Evolutionary conservation across 768 basidiomycete species (phyloP).

Genomic region (Boletellus ananas): DNA sequence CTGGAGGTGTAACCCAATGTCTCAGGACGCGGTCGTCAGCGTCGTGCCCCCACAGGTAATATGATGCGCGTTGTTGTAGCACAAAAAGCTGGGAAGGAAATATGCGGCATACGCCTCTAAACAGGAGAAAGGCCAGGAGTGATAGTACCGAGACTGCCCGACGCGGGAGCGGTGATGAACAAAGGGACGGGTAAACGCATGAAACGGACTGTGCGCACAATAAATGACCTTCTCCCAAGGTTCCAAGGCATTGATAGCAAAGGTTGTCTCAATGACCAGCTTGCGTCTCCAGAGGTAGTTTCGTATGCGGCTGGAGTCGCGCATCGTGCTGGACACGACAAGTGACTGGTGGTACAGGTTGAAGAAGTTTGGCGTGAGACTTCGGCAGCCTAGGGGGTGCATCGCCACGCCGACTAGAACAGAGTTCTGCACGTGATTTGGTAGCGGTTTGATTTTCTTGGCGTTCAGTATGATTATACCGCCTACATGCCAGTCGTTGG

Average conservation of each 20-base stretch:
- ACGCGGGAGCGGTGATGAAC: background rate
- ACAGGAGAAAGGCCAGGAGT: constrained; percentile 41
- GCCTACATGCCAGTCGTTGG: no score
- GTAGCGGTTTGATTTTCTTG: no score
- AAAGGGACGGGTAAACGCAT: background rate
- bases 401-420: no score
- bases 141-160: constrained; percentile 39
- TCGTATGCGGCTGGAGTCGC: constrained; percentile 22
- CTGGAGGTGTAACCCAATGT: constrained; percentile 21
- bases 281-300: constrained; percentile 48
- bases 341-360: background rate
- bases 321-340: background rate
- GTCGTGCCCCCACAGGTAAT: constrained; percentile 61
- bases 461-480: no score
- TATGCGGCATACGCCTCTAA: constrained; percentile 51
- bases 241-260: constrained; percentile 58
- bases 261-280: constrained; percentile 56
- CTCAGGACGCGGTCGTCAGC: constrained; percentile 24
- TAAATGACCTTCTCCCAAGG: constrained; percentile 66
- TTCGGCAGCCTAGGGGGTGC: no score
- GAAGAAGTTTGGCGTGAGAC: constrained; percentile 1
- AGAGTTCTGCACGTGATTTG: no score
- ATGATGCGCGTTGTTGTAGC: constrained; percentile 50
- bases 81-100: constrained; percentile 54
- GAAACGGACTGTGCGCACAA: constrained; percentile 37